phyloP scores from a whole-genome alignment of 139 green algal species.

The Picochlorum sp. region DNA sequence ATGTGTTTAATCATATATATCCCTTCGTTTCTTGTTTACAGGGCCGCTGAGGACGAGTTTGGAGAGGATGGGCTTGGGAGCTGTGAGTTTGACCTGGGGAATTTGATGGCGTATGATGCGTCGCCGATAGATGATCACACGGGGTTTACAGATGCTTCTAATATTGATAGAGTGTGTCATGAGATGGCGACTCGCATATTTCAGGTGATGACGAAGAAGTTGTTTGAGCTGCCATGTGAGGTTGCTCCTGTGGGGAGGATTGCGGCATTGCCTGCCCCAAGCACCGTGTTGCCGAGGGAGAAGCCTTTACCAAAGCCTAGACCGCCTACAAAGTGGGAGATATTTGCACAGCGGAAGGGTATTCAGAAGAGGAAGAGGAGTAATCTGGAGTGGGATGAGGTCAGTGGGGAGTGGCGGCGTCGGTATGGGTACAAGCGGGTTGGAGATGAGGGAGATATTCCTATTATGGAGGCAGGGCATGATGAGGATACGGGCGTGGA shows the following conservation, averaged over 20 bases:
- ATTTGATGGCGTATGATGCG: conserved; percentile 69
- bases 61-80: conserved; percentile 54
- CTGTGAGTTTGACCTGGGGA: conserved; percentile 79
- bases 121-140: conserved; percentile 37
- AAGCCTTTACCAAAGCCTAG: conserved; percentile 79
- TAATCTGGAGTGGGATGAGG: conserved; percentile 84
- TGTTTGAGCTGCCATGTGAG: conserved; percentile 69
- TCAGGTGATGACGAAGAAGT: conserved; percentile 54
- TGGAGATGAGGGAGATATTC: conserved; percentile 68
- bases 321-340: conserved; percentile 83
- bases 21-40: too few species aligned
- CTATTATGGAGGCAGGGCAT: conserved; percentile 77
- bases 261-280: conserved; percentile 60
- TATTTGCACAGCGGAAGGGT: conserved; percentile 89
- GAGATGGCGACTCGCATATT: conserved; percentile 53
- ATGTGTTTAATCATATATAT: background rate
- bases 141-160: background rate
- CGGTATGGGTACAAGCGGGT: conserved; percentile 83
- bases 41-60: background rate
- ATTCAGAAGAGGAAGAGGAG: conserved; percentile 85
- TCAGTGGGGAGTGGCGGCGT: conserved; percentile 56
- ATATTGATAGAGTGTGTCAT: conserved; percentile 29
- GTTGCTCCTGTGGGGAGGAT: conserved; percentile 51
- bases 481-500: conserved; percentile 58
- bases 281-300: conserved; percentile 60